Percentiles rank a stretch among this genome's conserved stretches.
Evolutionary conservation across 2,329 filamentous ascomycete genomes (phyloP).

Genomic region (Trichophyton benhamiae): DNA sequence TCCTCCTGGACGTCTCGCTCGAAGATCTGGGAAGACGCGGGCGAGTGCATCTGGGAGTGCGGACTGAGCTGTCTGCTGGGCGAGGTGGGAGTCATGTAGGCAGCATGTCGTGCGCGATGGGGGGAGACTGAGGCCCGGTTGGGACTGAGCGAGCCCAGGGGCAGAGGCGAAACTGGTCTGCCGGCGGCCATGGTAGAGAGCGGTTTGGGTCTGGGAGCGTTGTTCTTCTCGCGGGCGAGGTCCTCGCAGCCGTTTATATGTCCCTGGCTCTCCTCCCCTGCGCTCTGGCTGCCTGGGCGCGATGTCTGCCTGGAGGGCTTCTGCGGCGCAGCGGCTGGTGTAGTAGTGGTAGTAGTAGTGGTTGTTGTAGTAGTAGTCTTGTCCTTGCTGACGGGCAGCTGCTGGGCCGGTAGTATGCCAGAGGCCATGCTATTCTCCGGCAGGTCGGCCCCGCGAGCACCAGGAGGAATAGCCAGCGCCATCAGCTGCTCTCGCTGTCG

Average conservation of each 20-base stretch:
- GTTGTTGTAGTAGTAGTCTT: not conserved
- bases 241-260: not conserved
- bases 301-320: not conserved
- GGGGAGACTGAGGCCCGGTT: constrained; percentile 34
- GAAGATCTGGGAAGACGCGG: constrained; percentile 68
- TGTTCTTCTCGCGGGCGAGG: not conserved
- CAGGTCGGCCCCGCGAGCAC: not conserved
- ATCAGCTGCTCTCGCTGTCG: not conserved
- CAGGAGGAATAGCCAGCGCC: not conserved
- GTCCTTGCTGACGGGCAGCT: not conserved
- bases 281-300: not conserved
- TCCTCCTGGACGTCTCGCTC: constrained; percentile 89
- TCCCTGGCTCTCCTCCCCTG: not conserved
- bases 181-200: not conserved
- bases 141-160: constrained; percentile 27
- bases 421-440: not conserved
- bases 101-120: constrained; percentile 17
- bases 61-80: constrained; percentile 53
- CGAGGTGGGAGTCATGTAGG: constrained; percentile 44
- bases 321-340: not conserved
- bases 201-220: not conserved
- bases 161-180: constrained; percentile 18
- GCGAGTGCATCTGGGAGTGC: constrained; percentile 62
- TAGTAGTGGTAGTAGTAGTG: not conserved
- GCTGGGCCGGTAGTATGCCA: not conserved